Base-by-base conservation (phyloP, 257 asterid genomes). In the Lycium barbarum region DNA sequence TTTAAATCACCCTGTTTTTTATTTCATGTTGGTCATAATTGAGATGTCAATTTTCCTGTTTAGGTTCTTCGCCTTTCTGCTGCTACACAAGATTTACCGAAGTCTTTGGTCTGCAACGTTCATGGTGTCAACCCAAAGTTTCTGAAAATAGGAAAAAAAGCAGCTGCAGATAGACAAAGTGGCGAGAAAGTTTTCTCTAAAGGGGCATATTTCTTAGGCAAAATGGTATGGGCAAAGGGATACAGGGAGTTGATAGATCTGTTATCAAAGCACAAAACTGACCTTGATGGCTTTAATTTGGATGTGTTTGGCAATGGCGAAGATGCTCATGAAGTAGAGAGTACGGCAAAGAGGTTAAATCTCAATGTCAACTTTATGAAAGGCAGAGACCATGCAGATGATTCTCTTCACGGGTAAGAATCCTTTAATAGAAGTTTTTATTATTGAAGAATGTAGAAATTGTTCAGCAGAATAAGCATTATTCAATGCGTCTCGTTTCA, bases 171-270 rank as follows among this genome's bases (percentile, higher is more conserved):
- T 40, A 89, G 91, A 85, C 98, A 92, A 91, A 91, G 86, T 36
- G 99, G 99, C 63, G 92, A 94, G 88, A 93, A 86, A 85, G 84
- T 91, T 57, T 97, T 97, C 87, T 92, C 96, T 9, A 93, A 94
- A 90, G 99, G 99, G 86, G 99, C 99, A 59, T 97, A 97, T 91
- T 97, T 97, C 91, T 81, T 95, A 49, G 99, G 99, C 87, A 97
- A 97, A 95, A 93, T 97, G 99, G 99, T 97, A 66, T 97, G 99
- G 99, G 99, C 99, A 33, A 97, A 97, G 91, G 99, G 99, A 80
- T 95, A 97, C 68, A 91, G 89, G 87, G 99, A 97, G 92, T 86
- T 97, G 92, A 94, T 95, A 85, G 98, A 97, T 88, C 90, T 97
- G 89, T 84, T 97, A 83, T 89, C 95, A 80, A 94, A 90, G 91